Base-by-base conservation (phyloP, 257 asterid species). In the Solanum ossicruentum region DNA sequence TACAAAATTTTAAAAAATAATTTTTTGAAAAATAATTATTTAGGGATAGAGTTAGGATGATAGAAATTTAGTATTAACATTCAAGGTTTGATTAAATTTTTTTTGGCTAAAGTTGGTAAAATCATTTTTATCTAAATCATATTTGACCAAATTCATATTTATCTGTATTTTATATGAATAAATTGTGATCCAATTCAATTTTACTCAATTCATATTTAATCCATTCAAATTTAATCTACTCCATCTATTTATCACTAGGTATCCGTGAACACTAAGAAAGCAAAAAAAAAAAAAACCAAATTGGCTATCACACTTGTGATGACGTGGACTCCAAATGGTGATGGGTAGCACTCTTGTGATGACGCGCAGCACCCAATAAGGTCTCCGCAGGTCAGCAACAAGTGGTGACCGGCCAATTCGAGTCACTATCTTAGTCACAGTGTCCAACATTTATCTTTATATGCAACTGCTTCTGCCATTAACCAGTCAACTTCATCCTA, bases 311-410 rank as follows among this genome's bases (percentile, higher is more conserved):
- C 15, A 75, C 15, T 23, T 49, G 21, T 12, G 11, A 73, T n/a
- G 81, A 73, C 41, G 58, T 73, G 81, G 58, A 73, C 2, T 47
- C 12, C 20, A 41, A 9, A 11, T 26, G 17, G 47, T 26, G 70
- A 84, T 70, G 78, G 23, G 28, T n/a, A 65, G 43, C 83, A 78
- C 21, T 57, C 43, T 66, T 20, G 67, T 21, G 10, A 63, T 89
- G 91, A 89, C 89, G 82, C 86, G 58, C 54, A 52, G 16, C 63
- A 80, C 10, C 89, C 85, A 90, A 87, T 86, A 49, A 71, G 10
- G 20, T 11, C 1, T 52, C 23, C 61, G 87, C 89, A 88, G 83
- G 87, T 85, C 52, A 39, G 21, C 69, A 13, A 15, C n/a, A 73
- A 57, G 9, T 23, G 17, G 47, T n/a, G 36, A 87, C 88, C 80